phyloP scores from a whole-genome alignment of 257 asterid species.

The Osmanthus fragrans region DNA sequence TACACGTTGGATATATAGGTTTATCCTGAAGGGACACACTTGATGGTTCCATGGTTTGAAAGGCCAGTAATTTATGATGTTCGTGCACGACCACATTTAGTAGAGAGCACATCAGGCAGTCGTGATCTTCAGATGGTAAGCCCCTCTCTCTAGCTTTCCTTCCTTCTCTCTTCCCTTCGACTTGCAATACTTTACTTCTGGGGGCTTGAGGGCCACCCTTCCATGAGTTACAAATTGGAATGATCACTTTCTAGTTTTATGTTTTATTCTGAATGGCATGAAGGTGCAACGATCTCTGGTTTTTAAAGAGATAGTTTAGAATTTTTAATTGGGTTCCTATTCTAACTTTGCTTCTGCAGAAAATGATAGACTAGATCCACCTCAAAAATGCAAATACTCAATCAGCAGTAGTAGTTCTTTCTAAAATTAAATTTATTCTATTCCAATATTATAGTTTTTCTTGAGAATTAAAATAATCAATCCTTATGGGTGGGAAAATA shows the following conservation, averaged over 20 bases:
- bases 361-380: background rate
- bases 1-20: slow-evolving; percentile 27
- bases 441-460: background rate
- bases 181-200: background rate
- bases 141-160: background rate
- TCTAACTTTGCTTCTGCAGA: background rate
- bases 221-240: background rate
- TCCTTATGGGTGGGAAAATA: background rate
- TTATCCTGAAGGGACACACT: slow-evolving; percentile 62
- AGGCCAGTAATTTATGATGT: slow-evolving; percentile 60
- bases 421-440: background rate
- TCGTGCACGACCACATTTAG: slow-evolving; percentile 56
- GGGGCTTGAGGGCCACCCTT: background rate
- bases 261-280: background rate
- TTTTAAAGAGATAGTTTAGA: background rate
- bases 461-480: background rate
- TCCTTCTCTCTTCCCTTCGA: background rate
- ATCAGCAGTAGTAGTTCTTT: background rate
- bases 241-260: background rate
- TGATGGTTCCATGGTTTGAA: slow-evolving; percentile 60
- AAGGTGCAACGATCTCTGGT: background rate
- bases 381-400: background rate
- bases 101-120: slow-evolving; percentile 62
- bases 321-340: background rate
- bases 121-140: slow-evolving; percentile 65